Base-by-base conservation (phyloP, 768 basidiomycete genomes). In the Psilocybe sp. region DNA sequence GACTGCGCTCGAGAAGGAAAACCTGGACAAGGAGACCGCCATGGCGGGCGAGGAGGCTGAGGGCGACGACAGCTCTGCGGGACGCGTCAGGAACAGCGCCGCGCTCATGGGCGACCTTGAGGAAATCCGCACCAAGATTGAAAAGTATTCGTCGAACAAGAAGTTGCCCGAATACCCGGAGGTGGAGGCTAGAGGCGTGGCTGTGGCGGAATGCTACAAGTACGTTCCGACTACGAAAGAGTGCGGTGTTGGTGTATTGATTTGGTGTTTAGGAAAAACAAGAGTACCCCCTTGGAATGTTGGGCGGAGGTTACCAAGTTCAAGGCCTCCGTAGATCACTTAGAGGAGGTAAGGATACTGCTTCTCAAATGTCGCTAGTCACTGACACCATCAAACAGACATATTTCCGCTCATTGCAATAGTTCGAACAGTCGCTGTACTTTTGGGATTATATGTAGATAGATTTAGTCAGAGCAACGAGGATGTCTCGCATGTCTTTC, bases 1-100 rank as follows among this genome's bases (percentile, higher is more conserved):
- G 60, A 71, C 64, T 31, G 89, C 88, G 1, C 73, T 95, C 42
- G 88, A 94, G 73, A 87, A 84, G 71, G 92, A 94, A 72, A 95
- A 94, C 68, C 66, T 94, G 44, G 88, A 92, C 65, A 77, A 79
- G 50, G 91, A 93, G 68, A 76, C 73, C 56, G 65, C 67, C 20
- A 75, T 78, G 73, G 74, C 75, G 13, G 79, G 76, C 33, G 69
- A 68, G 11, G 63, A 63, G 28, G 67, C 71, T 45, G 72, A 67
- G 16, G 63, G 55, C 9, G 68, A 63, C 40, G 73, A 66, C 33
- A 70, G 53, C 28, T 53, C 62, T 8, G 59, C 69, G 28, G 76
- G 74, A 15, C 73, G 72, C 23, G 61, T 83, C 39, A 82, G 75
- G 62, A 84, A 78, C 56, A 87, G 83, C 51, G 73, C 80, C 6